These are phyloP conservation scores for Vachellia collinsii DNA, from an alignment of 306 rosid genomes.

Conservation along the genomic window DNA sequence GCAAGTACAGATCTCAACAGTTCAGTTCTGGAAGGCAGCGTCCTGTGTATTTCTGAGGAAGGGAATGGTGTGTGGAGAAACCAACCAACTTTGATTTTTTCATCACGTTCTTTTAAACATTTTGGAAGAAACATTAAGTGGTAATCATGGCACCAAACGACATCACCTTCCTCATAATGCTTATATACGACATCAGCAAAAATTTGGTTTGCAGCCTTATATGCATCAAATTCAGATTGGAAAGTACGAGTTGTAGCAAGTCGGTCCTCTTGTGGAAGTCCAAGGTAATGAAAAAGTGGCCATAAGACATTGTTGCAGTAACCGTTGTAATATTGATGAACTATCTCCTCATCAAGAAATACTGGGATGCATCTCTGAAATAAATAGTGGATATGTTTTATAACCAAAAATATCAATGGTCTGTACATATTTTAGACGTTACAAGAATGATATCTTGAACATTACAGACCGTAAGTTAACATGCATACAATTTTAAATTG, in stretches of 20 bases:
- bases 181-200: slow-evolving; percentile 90
- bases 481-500: slow-evolving; percentile 4
- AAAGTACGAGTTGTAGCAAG: slow-evolving; percentile 94
- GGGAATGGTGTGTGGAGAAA: slow-evolving; percentile 99
- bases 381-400: slow-evolving; percentile 30
- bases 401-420: slow-evolving; percentile 6
- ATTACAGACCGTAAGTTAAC: slow-evolving; percentile 6
- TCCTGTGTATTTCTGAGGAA: slow-evolving; percentile 96
- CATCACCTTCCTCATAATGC: slow-evolving; percentile 92
- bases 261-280: slow-evolving; percentile 95
- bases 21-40: slow-evolving; percentile 86
- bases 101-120: slow-evolving; percentile 79
- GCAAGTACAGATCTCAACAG: slow-evolving; percentile 89
- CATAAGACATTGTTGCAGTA: slow-evolving; percentile 97
- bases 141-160: slow-evolving; percentile 97
- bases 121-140: slow-evolving; percentile 97
- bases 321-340: slow-evolving; percentile 95
- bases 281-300: slow-evolving; percentile 96
- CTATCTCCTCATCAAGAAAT: slow-evolving; percentile 89
- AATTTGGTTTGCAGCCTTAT: slow-evolving; percentile 88
- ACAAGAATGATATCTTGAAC: slow-evolving; percentile 12
- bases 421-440: neutral
- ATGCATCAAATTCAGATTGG: slow-evolving; percentile 95
- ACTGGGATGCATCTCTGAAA: slow-evolving; percentile 92
- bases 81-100: slow-evolving; percentile 94